Evolutionary conservation across 805 yeast species (phyloP), one percentile per base, ranked within the genome.

Genomic region (Saturnispora mendoncae): DNA sequence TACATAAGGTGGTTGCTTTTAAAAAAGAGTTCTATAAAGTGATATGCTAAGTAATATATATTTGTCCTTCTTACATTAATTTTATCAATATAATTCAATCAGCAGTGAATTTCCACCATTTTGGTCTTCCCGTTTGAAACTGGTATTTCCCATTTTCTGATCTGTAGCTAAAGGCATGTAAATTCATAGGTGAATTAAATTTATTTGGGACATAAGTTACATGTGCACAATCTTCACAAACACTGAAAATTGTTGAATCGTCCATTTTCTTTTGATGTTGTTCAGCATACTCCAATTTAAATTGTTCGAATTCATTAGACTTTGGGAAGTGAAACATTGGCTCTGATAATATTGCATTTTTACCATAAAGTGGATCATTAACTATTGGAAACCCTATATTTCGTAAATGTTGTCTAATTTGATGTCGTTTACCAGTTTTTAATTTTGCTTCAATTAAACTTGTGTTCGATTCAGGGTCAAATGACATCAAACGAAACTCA

Each of bases 341-440:
- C 4, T 31, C n/a, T 12, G 32, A 25, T 13, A 46, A 26, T 10
- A 46, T 29, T 4, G 46, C 46, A 24, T 46, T 39, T 2, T 24
- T 23, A 1, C 62, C 60, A 41, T 60, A 61, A 7, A 60, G 25
- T 12, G 60, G 56, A 42, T 61, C 66, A 37, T 60, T 58, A 4
- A 46, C 48, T 5, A 61, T 57, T 1, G 61, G 62, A 37, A 47
- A 51, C 0, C 68, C 69, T 41, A 70, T 39, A 45, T 69, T 68
- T 14, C 74, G 54, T 12, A 74, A 51, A 53, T 74, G 79, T 12
- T 73, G 71, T 14, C 79, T 58, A 15, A 74, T 69, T 49, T 74
- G 79, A 55, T 74, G 79, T 62, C 64, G 69, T 38, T 68, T 62
- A 0, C 79, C 79, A 0, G 74, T 65, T 6, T 62, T 42, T 1